A percentile compares a stretch with the other conserved stretches of the same genome.
Evolutionary conservation across 1,284 basidiomycete species (phyloP).

Genomic region (Ceratobasidium sp.): DNA sequence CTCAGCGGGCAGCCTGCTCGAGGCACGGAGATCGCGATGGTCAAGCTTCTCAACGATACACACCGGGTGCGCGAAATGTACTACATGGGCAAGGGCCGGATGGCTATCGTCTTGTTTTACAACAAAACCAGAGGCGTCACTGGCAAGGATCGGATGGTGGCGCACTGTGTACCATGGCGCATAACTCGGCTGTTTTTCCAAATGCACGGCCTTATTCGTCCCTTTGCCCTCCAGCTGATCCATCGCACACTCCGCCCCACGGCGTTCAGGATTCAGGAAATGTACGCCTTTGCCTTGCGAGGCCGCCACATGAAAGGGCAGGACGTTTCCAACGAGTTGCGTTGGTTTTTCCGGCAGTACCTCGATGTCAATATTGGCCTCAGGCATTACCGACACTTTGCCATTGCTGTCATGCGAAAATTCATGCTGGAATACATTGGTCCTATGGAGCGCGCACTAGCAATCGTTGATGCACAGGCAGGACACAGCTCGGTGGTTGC

Average conservation of each 20-base stretch:
- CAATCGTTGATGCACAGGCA: constrained; percentile 8
- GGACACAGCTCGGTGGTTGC: constrained; percentile 9
- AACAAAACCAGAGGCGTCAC: constrained; percentile 9
- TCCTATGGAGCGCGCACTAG: background rate
- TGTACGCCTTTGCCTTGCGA: constrained; percentile 13
- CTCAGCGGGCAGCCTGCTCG: constrained; percentile 6
- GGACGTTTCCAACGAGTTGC: too few relatives aligned
- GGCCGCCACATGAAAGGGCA: background rate
- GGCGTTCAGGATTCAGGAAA: background rate
- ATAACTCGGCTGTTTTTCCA: background rate
- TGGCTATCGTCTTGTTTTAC: constrained; percentile 17
- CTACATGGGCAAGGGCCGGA: background rate
- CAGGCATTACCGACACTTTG: constrained; percentile 4
- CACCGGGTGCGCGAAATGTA: background rate
- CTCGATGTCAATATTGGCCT: background rate
- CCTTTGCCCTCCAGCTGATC: background rate
- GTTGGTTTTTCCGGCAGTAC: background rate
- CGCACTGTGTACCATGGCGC: constrained; percentile 26
- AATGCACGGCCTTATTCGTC: background rate
- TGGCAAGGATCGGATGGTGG: constrained; percentile 10
- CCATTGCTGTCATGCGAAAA: background rate
- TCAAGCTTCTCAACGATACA: background rate
- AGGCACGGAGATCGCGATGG: background rate
- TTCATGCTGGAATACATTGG: constrained; percentile 1
- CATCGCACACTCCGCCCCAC: background rate